Percentiles rank a stretch among this genome's conserved stretches.
These are phyloP conservation scores for Saccharomycopsis sp. DNA, from an alignment of 805 yeast genomes.

Conservation along the genomic window DNA sequence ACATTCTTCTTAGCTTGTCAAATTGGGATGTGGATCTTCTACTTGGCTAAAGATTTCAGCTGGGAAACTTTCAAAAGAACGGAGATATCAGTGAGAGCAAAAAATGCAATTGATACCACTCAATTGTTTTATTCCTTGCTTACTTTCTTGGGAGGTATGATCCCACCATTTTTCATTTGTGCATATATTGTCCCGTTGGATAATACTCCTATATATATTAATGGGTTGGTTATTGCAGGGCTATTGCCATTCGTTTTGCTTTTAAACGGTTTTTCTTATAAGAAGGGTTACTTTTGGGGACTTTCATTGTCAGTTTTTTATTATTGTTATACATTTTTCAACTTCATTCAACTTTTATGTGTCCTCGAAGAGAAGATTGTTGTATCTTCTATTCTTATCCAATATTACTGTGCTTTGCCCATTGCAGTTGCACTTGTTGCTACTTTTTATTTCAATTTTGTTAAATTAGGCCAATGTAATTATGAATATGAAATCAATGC, in stretches of 20 bases:
- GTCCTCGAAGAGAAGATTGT: slow-evolving; percentile 5
- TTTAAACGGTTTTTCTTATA: slow-evolving; percentile 1
- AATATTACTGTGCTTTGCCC: slow-evolving; percentile 7
- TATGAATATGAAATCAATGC: slow-evolving; percentile 2
- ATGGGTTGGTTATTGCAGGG: slow-evolving; percentile 6
- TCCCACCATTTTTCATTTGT: slow-evolving; percentile 13
- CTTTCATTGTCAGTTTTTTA: slow-evolving; percentile 1
- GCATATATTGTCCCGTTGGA: slow-evolving; percentile 6
- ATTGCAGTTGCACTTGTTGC: slow-evolving; percentile 2
- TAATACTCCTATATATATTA: slow-evolving; percentile 7
- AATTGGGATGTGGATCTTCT: slow-evolving; percentile 15
- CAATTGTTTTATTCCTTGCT: slow-evolving; percentile 11
- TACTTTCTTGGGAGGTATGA: slow-evolving; percentile 9
- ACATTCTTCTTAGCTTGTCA: slow-evolving; percentile 6
- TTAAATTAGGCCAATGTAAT: slow-evolving; percentile 4
- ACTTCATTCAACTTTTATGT: slow-evolving; percentile 3
- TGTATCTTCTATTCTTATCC: slow-evolving; percentile 3
- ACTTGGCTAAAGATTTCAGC: slow-evolving; percentile 15
- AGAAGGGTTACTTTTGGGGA: slow-evolving; percentile 1
- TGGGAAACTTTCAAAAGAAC: slow-evolving; percentile 18
- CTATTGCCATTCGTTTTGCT: slow-evolving; percentile 4
- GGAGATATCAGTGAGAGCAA: slow-evolving; percentile 11
- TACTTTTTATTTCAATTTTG: slow-evolving; percentile 1
- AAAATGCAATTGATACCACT: slow-evolving; percentile 2
- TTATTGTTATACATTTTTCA: slow-evolving; percentile 5